These are phyloP conservation scores for Vitis rupestris DNA, from an alignment of 164 flowering plant genomes.

Conservation along the genomic window DNA sequence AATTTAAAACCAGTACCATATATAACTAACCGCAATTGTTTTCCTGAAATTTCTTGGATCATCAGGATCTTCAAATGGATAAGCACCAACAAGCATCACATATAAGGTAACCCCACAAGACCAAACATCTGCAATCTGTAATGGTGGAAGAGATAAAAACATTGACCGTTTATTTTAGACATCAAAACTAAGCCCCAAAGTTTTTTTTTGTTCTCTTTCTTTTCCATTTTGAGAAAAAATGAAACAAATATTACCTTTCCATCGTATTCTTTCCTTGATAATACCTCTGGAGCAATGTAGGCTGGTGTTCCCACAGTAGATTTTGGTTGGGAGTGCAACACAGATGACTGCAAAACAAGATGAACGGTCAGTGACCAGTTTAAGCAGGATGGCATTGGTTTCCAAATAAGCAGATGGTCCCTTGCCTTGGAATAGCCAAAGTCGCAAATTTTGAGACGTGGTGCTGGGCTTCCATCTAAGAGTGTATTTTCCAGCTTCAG, in stretches of 20 bases:
- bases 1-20: background rate
- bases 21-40: slow-evolving; percentile 42
- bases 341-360: slow-evolving; percentile 40
- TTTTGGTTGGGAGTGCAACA: slow-evolving; percentile 68
- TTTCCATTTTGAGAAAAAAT: background rate
- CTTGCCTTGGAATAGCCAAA: slow-evolving; percentile 67
- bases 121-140: slow-evolving; percentile 72
- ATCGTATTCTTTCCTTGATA: slow-evolving; percentile 52
- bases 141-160: slow-evolving; percentile 2
- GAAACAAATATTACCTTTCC: slow-evolving; percentile 41
- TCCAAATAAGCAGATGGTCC: background rate
- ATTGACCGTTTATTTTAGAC: background rate
- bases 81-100: slow-evolving; percentile 69
- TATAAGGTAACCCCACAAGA: slow-evolving; percentile 73
- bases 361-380: background rate
- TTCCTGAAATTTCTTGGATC: slow-evolving; percentile 62
- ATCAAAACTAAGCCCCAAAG: background rate
- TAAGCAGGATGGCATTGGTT: background rate
- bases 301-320: slow-evolving; percentile 70
- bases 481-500: slow-evolving; percentile 66
- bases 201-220: no score
- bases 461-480: slow-evolving; percentile 54
- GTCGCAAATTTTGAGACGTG: slow-evolving; percentile 61
- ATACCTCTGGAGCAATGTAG: slow-evolving; percentile 62
- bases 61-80: slow-evolving; percentile 61